A percentile compares a stretch with the other conserved stretches of the same genome.
Conservation (phyloP, 2,329 filamentous ascomycete genomes). For the Fusarium nisikadoi region DNA sequence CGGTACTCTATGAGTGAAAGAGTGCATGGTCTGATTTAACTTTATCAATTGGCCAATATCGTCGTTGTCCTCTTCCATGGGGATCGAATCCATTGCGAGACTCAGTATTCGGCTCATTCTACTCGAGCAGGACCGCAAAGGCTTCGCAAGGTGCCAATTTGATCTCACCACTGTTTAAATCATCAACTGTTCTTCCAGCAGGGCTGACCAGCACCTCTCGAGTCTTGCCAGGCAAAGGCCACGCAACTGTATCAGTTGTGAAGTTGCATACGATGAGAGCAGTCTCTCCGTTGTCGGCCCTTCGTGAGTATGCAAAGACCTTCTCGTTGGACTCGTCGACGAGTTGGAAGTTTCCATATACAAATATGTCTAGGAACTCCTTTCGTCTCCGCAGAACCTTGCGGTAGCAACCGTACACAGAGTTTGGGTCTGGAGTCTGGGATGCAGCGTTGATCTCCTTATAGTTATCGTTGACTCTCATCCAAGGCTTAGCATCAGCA, state of each 20-base stretch:
- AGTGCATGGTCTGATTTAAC: not conserved
- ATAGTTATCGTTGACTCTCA: slow-evolving; percentile 74
- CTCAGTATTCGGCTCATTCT: not conserved
- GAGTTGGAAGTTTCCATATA: slow-evolving; percentile 68
- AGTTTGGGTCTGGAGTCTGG: slow-evolving; percentile 60
- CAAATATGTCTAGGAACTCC: slow-evolving; percentile 68
- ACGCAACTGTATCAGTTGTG: slow-evolving; percentile 46
- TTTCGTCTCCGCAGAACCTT: slow-evolving; percentile 69
- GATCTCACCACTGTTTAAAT: slow-evolving; percentile 44
- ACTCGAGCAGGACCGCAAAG: slow-evolving; percentile 48
- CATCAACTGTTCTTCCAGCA: slow-evolving; percentile 43
- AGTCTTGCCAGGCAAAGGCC: slow-evolving; percentile 45
- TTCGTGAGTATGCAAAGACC: slow-evolving; percentile 54
- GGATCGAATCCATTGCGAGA: slow-evolving; percentile 46
- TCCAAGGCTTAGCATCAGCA: slow-evolving; percentile 68
- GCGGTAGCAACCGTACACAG: slow-evolving; percentile 71
- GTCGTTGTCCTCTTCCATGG: slow-evolving; percentile 18
- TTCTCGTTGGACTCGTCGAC: slow-evolving; percentile 51
- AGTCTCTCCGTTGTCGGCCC: slow-evolving; percentile 44
- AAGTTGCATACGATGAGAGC: slow-evolving; percentile 56
- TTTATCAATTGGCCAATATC: not conserved
- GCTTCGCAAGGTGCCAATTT: slow-evolving; percentile 53
- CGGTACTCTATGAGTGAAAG: not conserved
- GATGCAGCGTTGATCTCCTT: slow-evolving; percentile 68
- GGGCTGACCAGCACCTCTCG: slow-evolving; percentile 51